These are phyloP conservation scores for Cladosporium phlei DNA, from an alignment of 2,329 filamentous ascomycete genomes.

Conservation along the genomic window DNA sequence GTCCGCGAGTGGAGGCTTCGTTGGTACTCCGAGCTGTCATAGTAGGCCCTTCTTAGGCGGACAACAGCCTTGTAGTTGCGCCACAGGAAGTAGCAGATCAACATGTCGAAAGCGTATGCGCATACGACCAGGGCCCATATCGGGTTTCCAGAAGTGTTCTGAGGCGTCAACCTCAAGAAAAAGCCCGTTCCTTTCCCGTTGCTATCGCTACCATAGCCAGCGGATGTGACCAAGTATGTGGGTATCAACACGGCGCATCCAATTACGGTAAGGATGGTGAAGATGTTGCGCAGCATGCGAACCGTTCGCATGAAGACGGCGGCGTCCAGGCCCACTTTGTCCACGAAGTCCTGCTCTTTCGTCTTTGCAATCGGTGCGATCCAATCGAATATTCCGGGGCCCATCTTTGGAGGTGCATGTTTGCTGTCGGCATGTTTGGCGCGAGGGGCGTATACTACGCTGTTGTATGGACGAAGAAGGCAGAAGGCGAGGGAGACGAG, in stretches of 20 bases:
- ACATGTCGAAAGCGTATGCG: slow-evolving; percentile 64
- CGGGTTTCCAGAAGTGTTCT: slow-evolving; percentile 42
- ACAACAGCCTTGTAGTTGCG: slow-evolving; percentile 77
- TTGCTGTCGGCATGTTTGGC: slow-evolving; percentile 87
- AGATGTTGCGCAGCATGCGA: slow-evolving; percentile 89
- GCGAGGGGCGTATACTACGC: slow-evolving; percentile 88
- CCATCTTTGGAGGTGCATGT: slow-evolving; percentile 80
- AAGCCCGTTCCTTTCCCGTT: slow-evolving; percentile 27
- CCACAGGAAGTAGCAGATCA: slow-evolving; percentile 79
- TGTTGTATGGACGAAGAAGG: slow-evolving; percentile 83
- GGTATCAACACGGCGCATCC: slow-evolving; percentile 77
- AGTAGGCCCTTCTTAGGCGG: slow-evolving; percentile 69
- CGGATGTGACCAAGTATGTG: slow-evolving; percentile 52
- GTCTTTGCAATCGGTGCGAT: slow-evolving; percentile 71
- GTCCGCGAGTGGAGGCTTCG: slow-evolving; percentile 72
- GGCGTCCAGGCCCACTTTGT: slow-evolving; percentile 86
- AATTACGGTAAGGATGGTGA: slow-evolving; percentile 65
- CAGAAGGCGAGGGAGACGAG: slow-evolving; percentile 79
- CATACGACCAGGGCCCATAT: slow-evolving; percentile 55
- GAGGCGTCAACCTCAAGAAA: slow-evolving; percentile 55
- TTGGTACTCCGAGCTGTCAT: slow-evolving; percentile 83
- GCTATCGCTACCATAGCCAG: slow-evolving; percentile 19
- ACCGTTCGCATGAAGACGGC: slow-evolving; percentile 84
- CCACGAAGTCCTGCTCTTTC: slow-evolving; percentile 69
- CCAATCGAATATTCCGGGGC: slow-evolving; percentile 87